These are phyloP conservation scores for Epichloe sibirici DNA, from an alignment of 2,329 filamentous ascomycete species.

Conservation along the genomic window DNA sequence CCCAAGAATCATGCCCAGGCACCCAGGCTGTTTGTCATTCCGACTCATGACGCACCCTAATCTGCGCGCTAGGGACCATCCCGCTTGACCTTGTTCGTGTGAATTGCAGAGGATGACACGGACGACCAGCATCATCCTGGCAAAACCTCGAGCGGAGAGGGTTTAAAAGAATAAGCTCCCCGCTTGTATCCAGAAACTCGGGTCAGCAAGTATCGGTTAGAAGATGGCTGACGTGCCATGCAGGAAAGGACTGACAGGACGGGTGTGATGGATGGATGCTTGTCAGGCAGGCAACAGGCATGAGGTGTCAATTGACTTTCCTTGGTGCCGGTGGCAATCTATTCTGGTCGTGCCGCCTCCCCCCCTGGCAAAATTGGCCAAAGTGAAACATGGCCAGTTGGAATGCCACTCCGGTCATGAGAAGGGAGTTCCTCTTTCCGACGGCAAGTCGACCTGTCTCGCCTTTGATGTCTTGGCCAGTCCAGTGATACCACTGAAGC, in stretches of 20 bases:
- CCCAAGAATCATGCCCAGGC: neutral
- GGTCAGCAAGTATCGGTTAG: neutral
- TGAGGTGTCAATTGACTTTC: neutral
- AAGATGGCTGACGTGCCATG: neutral
- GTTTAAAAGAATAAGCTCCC: neutral
- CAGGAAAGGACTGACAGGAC: no score
- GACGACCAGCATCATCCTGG: no score
- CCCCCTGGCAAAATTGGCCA: neutral
- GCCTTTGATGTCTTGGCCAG: neutral
- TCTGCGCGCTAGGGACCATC: neutral
- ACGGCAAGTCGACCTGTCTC: constrained; percentile 1
- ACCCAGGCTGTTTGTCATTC: neutral
- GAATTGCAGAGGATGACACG: no score
- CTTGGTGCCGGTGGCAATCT: neutral
- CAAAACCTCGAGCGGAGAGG: neutral
- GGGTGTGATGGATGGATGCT: neutral
- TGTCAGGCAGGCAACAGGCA: neutral
- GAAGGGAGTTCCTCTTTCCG: neutral
- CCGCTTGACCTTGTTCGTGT: neutral
- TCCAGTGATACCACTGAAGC: no score
- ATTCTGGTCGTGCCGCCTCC: neutral
- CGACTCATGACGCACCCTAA: neutral
- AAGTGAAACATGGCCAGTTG: neutral
- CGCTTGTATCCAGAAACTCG: neutral
- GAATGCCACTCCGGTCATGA: neutral